Conservation (phyloP, 148 eudicot genomes). For the Heliosperma pusillum region DNA sequence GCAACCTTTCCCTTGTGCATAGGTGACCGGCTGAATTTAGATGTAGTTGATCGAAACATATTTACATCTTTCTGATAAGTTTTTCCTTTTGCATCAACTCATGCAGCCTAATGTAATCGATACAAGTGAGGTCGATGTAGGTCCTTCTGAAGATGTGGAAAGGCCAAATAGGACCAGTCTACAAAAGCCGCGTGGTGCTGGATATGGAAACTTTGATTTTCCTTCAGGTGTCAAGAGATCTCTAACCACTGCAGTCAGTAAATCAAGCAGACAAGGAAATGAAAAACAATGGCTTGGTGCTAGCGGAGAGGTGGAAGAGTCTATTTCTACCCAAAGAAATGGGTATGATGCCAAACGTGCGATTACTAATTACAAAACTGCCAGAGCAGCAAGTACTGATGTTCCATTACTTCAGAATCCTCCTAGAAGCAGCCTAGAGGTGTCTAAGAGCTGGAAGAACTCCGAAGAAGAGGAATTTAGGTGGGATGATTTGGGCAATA, state of each 20-base stretch:
- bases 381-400: conserved; percentile 27
- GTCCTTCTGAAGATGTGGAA: conserved; percentile 41
- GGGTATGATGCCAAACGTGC: conserved; percentile 53
- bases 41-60: background rate
- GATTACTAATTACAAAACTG: conserved; percentile 35
- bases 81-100: conserved; percentile 4
- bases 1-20: background rate
- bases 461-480: conserved; percentile 91
- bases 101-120: conserved; percentile 54
- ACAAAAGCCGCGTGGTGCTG: conserved; percentile 42
- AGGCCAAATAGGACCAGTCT: conserved; percentile 38
- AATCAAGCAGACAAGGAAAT: conserved; percentile 33
- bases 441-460: conserved; percentile 78
- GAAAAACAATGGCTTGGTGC: conserved; percentile 58
- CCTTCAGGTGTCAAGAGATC: conserved; percentile 47
- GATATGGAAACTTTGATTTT: conserved; percentile 51
- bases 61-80: background rate
- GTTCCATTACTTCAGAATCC: conserved; percentile 34
- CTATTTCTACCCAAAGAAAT: conserved; percentile 51
- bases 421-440: conserved; percentile 44
- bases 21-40: background rate
- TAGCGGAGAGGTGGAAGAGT: conserved; percentile 43
- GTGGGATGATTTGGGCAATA: conserved; percentile 75
- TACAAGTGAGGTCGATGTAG: conserved; percentile 30
- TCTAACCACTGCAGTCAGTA: conserved; percentile 40